Percentiles rank a stretch among this genome's conserved stretches.
Conservation (phyloP, 306 rosid species). For the Prunus mongolica region DNA sequence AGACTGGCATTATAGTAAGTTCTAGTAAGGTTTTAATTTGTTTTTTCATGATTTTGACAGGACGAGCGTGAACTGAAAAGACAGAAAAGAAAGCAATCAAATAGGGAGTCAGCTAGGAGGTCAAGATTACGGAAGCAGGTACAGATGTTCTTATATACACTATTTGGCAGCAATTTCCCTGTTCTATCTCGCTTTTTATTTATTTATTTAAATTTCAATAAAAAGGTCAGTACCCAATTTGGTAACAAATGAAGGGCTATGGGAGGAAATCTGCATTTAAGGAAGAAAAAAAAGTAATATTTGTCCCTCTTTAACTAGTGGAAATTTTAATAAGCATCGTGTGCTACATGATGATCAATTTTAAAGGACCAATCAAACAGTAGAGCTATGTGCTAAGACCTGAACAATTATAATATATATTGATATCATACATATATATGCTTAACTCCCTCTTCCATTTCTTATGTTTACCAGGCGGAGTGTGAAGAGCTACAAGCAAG, state of each 20-base stretch:
- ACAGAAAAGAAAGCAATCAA: conserved; percentile 97
- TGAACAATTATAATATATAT: not conserved
- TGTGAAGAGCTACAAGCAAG: conserved; percentile 92
- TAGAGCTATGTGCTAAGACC: not conserved
- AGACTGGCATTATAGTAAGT: not conserved
- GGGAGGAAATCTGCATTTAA: not conserved
- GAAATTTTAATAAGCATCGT: not conserved
- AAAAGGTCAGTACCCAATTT: not conserved
- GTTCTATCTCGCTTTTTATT: not conserved
- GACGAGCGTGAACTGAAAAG: conserved; percentile 95
- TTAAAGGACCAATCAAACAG: not conserved
- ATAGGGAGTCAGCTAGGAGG: conserved; percentile 97
- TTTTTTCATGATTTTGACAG: conserved; percentile 38
- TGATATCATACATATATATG: too few species aligned
- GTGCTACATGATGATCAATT: not conserved
- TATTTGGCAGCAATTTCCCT: not conserved
- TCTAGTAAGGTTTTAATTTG: not conserved
- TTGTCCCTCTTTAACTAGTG: not conserved
- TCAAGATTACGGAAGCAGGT: conserved; percentile 99
- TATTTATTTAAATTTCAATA: too few species aligned
- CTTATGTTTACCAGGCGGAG: conserved; percentile 57
- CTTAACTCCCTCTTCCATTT: conserved; percentile 9
- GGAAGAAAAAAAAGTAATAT: not conserved
- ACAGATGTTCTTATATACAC: not conserved
- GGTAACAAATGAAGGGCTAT: not conserved